Percentiles rank a stretch among this genome's conserved stretches.
Conservation (phyloP, 2,329 filamentous ascomycete species). For the Stromatinia cepivora region DNA sequence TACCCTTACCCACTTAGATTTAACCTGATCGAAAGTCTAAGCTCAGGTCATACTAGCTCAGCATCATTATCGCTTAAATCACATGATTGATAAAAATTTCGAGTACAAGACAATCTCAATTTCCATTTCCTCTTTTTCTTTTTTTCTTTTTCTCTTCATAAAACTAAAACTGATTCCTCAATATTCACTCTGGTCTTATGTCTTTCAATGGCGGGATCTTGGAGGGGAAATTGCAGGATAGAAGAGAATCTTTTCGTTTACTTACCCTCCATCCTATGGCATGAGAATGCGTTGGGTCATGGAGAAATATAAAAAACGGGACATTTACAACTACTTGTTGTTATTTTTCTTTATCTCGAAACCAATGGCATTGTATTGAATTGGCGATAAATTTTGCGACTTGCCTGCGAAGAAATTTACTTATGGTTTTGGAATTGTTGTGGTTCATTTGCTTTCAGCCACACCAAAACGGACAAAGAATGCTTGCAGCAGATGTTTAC, state of each 20-base stretch:
- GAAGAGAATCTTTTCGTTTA: slow-evolving; percentile 51
- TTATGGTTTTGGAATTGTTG: neutral
- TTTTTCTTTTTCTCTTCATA: slow-evolving; percentile 43
- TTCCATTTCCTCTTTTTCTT: neutral
- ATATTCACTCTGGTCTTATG: slow-evolving; percentile 68
- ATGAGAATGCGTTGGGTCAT: slow-evolving; percentile 42
- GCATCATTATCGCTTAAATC: neutral
- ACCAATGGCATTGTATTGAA: neutral
- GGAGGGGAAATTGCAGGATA: slow-evolving; percentile 71
- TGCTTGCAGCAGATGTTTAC: neutral
- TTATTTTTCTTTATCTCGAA: neutral
- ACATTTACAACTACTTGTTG: slow-evolving; percentile 27
- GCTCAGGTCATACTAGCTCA: neutral
- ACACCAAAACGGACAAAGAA: slow-evolving; percentile 12
- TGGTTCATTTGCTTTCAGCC: slow-evolving; percentile 6
- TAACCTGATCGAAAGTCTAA: neutral
- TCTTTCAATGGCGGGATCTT: slow-evolving; percentile 56
- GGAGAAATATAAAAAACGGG: slow-evolving; percentile 38
- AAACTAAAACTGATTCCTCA: slow-evolving; percentile 50
- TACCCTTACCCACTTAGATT: neutral
- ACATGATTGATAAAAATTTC: slow-evolving; percentile 8
- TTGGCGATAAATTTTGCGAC: neutral
- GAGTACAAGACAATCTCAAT: neutral
- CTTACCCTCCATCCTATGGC: slow-evolving; percentile 58
- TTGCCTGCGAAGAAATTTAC: neutral